Percentiles rank a stretch among this genome's conserved stretches.
Evolutionary conservation across 169 alveolate genomes (phyloP).

Genomic region (Cryptosporidium canis): DNA sequence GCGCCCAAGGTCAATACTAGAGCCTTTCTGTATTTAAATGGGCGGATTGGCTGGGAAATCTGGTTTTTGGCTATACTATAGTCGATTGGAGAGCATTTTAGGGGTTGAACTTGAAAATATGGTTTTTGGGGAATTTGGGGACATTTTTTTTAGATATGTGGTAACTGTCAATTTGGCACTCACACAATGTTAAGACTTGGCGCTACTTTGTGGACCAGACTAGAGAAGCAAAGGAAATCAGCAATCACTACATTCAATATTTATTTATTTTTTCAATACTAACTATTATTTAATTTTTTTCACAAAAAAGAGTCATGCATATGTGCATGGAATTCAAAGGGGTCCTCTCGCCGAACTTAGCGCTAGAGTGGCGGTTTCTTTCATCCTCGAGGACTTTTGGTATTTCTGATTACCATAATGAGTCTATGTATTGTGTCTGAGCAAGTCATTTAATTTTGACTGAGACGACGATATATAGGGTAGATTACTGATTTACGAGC

Average conservation of each 20-base stretch:
- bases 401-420: no score
- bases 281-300: neutral
- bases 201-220: neutral
- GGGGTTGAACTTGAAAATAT: neutral
- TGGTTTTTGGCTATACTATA: neutral
- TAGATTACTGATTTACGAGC: no score
- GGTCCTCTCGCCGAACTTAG: no score
- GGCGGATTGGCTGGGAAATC: neutral
- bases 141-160: neutral
- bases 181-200: neutral
- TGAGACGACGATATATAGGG: no score
- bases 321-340: no score
- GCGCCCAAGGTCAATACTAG: neutral
- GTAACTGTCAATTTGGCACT: neutral
- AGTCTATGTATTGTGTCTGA: no score
- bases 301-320: neutral
- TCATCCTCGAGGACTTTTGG: no score
- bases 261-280: neutral
- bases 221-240: neutral
- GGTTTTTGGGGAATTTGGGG: neutral
- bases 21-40: neutral
- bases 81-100: neutral
- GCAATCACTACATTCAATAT: neutral
- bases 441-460: no score
- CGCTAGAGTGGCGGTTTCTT: no score